Evolutionary conservation across 257 asterid genomes (phyloP), one percentile per base, ranked within the genome.

Genomic region (Jasminum sambac): DNA sequence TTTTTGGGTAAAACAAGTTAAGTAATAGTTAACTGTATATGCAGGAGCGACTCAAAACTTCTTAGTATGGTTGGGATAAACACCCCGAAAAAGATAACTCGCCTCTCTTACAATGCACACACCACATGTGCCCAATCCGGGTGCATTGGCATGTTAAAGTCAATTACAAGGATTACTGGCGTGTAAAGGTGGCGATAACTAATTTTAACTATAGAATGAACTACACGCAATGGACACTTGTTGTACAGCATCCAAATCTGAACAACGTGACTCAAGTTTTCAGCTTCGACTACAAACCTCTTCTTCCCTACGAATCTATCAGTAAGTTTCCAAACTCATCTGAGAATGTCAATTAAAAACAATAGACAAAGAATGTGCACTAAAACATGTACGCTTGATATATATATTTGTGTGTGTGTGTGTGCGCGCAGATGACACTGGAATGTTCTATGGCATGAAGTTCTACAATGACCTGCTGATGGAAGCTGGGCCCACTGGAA

Each of bases 371-470:
- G 58, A 9, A 57, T 6, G 11, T 34, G 40, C 11, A 10, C 65
- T 19, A 10, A 48, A 72, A 48, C 30, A 16, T 46, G 26, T 63
- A 44, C 38, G 40, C 0, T 62, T 64, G 21, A 57, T 13, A 39
- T 74, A n/a, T n/a, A n/a, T n/a, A n/a, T n/a, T n/a, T n/a, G n/a
- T n/a, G n/a, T n/a, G n/a, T n/a, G n/a, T n/a, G n/a, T n/a, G n/a
- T n/a, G n/a, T n/a, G n/a, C n/a, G n/a, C 78, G 90, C 88, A 92
- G 98, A 92, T 42, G 98, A 92, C 77, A 92, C 97, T 0, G 98
- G 95, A 72, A 90, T 92, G 98, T 90, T 92, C 50, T 88, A 88
- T 0, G 97, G 98, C 16, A 86, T 87, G 96, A 90, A 90, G 36
- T 92, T 88, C 87, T 92, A 67, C 83, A 92, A 92, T 50, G 98